phyloP scores from a whole-genome alignment of 345 rosid species.

The Pugionium dolabratum region DNA sequence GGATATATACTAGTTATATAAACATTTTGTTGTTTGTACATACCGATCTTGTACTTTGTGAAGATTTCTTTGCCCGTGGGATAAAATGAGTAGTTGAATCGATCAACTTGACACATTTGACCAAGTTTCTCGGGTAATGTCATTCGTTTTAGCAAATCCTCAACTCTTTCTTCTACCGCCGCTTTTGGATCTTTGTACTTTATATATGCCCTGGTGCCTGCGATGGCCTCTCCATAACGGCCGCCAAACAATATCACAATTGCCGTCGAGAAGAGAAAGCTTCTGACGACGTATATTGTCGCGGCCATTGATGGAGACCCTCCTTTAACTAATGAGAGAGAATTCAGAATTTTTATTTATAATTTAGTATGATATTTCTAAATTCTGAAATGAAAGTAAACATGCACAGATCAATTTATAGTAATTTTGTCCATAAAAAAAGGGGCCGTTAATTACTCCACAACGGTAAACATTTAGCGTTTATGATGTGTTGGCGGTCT shows the following conservation, averaged over 20 bases:
- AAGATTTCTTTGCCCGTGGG: slow-evolving; percentile 33
- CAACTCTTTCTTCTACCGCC: slow-evolving; percentile 44
- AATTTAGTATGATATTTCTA: slow-evolving; percentile 15
- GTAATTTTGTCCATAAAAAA: background rate
- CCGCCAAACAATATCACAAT: slow-evolving; percentile 25
- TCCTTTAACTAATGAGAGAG: slow-evolving; percentile 1
- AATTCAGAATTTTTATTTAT: slow-evolving; percentile 22
- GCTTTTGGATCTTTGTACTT: slow-evolving; percentile 52
- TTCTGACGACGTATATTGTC: slow-evolving; percentile 25
- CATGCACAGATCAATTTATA: slow-evolving; percentile 2
- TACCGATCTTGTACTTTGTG: slow-evolving; percentile 75
- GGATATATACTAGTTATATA: too few relatives aligned
- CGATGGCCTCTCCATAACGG: slow-evolving; percentile 31
- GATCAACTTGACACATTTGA: slow-evolving; percentile 57
- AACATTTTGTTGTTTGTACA: background rate
- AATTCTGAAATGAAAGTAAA: slow-evolving; percentile 20
- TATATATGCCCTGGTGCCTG: slow-evolving; percentile 30
- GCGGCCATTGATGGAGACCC: slow-evolving; percentile 29
- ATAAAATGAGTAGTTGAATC: slow-evolving; percentile 30
- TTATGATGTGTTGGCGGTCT: slow-evolving; percentile 8
- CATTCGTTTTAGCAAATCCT: slow-evolving; percentile 51
- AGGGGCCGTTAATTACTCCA: slow-evolving; percentile 16
- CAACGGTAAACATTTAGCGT: slow-evolving; percentile 1
- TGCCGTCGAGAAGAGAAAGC: slow-evolving; percentile 12
- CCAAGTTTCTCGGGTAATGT: slow-evolving; percentile 64